Evolutionary conservation across 1,139 yeast species (phyloP), one percentile per base, ranked within the genome.

Genomic region (Yamadazyma pseudoaaseri): DNA sequence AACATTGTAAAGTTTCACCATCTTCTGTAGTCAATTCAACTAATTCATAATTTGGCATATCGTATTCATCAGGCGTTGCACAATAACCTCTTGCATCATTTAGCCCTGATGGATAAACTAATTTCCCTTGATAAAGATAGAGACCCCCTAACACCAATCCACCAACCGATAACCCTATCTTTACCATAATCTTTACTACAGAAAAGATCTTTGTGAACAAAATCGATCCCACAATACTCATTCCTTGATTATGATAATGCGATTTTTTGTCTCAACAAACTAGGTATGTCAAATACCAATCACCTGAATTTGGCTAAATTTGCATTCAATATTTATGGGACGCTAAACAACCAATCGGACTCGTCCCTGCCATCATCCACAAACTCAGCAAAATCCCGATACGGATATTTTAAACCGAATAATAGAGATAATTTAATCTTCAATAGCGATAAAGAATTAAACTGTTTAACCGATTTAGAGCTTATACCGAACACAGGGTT

Each of bases 71-170:
- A 0, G 98, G 98, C 1, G 86, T 82, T 26, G 86, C 89, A 14
- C 92, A 94, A 30, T 65, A 56, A 0, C 77, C 78, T 34, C 87
- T 74, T 3, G 94, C 96, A 36, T 81, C 84, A 39, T 90, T 90
- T 31, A 89, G 69, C 42, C 77, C 70, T 2, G 95, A 76, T 0
- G 97, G 97, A 53, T 92, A 92, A 9, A 92, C 81, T 35, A 94
- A 57, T 32, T 65, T 68, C 32, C 70, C 65, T 55, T 92, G 98
- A 53, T 71, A 82, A 12, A 73, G 53, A 56, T 86, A 86, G 16
- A 86, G 55, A 1, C 84, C 83, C 4, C 70, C 50, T 12, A 81
- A 54, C 3, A 73, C 69, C 18, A 75, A 42, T 3, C 54, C 54
- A 3, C 72, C 65, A 13, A 68, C 29, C 2, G 71, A 54, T 8